Base-by-base conservation (phyloP, 208 protist species). In the Leishmania major region DNA sequence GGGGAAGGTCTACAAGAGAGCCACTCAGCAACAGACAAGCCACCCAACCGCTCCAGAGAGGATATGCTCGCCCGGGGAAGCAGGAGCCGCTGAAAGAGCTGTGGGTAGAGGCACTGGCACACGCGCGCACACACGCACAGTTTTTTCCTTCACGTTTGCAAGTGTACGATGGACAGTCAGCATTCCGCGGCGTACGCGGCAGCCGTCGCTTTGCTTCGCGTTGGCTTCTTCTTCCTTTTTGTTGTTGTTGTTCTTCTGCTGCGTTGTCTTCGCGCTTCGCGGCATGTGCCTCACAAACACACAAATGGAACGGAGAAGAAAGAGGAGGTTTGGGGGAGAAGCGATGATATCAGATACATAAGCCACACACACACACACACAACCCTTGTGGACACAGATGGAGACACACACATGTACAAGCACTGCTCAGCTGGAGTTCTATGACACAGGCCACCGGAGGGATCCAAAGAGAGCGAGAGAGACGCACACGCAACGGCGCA, bases 271-370 rank as follows among this genome's bases (percentile, higher is more conserved):
- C n/a, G 66, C 3, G 6, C 37, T 25, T 71, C 15, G 5, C 6
- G 35, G 22, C 17, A 31, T 5, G 28, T 28, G 15, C 59, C 59
- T 64, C 28, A 49, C 3, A 45, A 22, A 15, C 35, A 4, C 6
- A 10, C 49, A 8, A 2, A 72, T 15, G 40, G 35, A 72, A 25
- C 5, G 35, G 25, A 31, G 22, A 13, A 1, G 2, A 19, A 6
- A 17, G 22, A n/a, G 31, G 35, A 1, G 35, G 28, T 13, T n/a
- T 5, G 49, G 45, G 66, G 17, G 70, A 57, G 17, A 17, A 84
- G n/a, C 64, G 17, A 74, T 74, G n/a, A 51, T 17, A 45, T 31
- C 47, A 35, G 71, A 71, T 62, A 77, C 47, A 79, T 49, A 73
- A 60, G n/a, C 57, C 17, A n/a, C 37, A 72, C 47, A 64, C 37